Conservation (phyloP, 352 stramenopile genomes). For the Globisporangium camurandrum region DNA sequence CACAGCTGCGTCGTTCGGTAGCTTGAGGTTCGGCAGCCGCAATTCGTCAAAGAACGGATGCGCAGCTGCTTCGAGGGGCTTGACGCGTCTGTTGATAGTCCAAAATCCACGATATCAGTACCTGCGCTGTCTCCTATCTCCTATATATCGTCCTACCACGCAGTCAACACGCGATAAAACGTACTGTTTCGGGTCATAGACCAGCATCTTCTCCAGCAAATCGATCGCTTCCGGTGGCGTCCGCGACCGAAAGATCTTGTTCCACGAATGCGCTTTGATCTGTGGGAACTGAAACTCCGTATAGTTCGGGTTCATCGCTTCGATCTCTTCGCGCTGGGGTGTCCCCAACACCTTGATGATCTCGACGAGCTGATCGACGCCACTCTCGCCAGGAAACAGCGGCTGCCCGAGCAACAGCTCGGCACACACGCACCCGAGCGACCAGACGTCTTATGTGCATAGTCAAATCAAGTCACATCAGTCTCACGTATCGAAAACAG, state of each 20-base stretch:
- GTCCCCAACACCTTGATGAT: constrained; percentile 99
- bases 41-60: constrained; percentile 99
- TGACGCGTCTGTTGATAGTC: constrained; percentile 32
- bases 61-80: constrained; percentile 79
- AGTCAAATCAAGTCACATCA: too few relatives aligned
- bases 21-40: constrained; percentile 60
- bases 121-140: not conserved
- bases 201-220: constrained; percentile 95
- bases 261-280: constrained; percentile 98
- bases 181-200: constrained; percentile 94
- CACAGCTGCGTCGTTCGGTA: constrained; percentile 83
- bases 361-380: constrained; percentile 99
- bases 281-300: constrained; percentile 99
- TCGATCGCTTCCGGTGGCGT: constrained; percentile 96
- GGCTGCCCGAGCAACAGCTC: constrained; percentile 97
- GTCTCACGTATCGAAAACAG: too few relatives aligned
- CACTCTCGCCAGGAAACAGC: constrained; percentile 97
- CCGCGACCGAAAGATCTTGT: constrained; percentile 94
- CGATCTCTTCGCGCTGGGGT: constrained; percentile 97
- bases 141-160: not conserved
- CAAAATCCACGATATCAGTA: constrained; percentile 5
- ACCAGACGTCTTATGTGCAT: constrained; percentile 97
- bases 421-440: constrained; percentile 95
- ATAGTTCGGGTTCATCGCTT: constrained; percentile 99
- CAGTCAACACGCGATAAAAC: constrained; percentile 15